phyloP scores from a whole-genome alignment of 2,329 filamentous ascomycete species.

The Diaporthe citriasiana region DNA sequence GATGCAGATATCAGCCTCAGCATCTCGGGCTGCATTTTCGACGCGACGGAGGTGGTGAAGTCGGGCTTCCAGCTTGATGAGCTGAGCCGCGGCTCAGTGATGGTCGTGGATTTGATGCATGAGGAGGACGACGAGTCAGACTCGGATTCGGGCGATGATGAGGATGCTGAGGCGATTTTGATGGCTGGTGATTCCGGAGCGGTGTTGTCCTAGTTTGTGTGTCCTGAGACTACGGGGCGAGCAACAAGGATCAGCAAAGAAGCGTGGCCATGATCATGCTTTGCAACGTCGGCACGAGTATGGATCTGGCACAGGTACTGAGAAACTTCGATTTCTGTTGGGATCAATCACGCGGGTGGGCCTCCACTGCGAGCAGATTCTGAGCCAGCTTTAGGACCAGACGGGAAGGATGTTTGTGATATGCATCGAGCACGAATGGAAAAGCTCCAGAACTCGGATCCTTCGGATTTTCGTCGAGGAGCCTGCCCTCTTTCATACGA shows the following conservation, averaged over 20 bases:
- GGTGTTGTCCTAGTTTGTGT: conserved; percentile 13
- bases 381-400: too few species aligned
- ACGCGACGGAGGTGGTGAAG: conserved; percentile 40
- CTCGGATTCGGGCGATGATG: conserved; percentile 33
- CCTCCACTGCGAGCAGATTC: background rate
- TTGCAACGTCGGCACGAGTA: background rate
- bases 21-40: conserved; percentile 46
- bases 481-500: background rate
- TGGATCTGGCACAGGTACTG: background rate
- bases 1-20: conserved; percentile 45
- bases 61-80: conserved; percentile 46
- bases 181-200: conserved; percentile 31
- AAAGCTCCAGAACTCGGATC: background rate
- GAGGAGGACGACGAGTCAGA: conserved; percentile 43
- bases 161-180: conserved; percentile 41
- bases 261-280: background rate
- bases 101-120: conserved; percentile 46
- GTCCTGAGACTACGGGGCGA: background rate
- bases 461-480: background rate
- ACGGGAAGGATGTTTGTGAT: background rate
- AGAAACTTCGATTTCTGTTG: background rate
- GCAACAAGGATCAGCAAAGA: background rate
- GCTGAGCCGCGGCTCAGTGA: conserved; percentile 43
- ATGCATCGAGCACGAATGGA: too few species aligned
- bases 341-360: background rate